These are phyloP conservation scores for Phaeoacremonium minimum DNA, from an alignment of 2,329 filamentous ascomycete genomes.

Conservation along the genomic window DNA sequence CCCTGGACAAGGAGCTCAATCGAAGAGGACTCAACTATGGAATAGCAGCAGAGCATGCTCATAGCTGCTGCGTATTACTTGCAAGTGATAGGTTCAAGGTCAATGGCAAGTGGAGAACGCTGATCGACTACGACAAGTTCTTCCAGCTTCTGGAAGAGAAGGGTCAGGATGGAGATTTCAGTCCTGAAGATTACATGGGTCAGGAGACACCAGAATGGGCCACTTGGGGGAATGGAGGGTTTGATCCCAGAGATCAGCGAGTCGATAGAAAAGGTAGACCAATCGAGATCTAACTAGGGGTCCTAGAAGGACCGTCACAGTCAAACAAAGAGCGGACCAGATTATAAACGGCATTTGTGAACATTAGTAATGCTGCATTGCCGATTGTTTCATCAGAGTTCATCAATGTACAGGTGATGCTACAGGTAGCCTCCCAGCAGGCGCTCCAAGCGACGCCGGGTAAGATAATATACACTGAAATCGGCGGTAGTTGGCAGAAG, in stretches of 20 bases:
- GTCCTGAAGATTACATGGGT: slow-evolving; percentile 87
- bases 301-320: background rate
- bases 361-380: background rate
- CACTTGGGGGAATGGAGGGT: slow-evolving; percentile 88
- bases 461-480: background rate
- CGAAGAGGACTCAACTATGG: slow-evolving; percentile 75
- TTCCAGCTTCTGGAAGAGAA: slow-evolving; percentile 76
- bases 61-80: slow-evolving; percentile 88
- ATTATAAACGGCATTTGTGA: background rate
- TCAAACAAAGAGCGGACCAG: too few relatives aligned
- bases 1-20: slow-evolving; percentile 65
- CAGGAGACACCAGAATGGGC: slow-evolving; percentile 88
- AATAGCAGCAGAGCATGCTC: slow-evolving; percentile 90
- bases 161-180: slow-evolving; percentile 63
- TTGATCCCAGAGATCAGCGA: slow-evolving; percentile 83
- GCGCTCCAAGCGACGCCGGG: background rate
- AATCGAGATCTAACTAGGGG: slow-evolving; percentile 34
- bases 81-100: slow-evolving; percentile 77
- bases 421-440: background rate
- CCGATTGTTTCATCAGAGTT: background rate
- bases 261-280: slow-evolving; percentile 82
- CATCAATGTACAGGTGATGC: background rate
- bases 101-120: slow-evolving; percentile 80
- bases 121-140: slow-evolving; percentile 87
- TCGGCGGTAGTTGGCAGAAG: too few relatives aligned